phyloP scores from a whole-genome alignment of 257 asterid species.

The Nicotiana attenuata region DNA sequence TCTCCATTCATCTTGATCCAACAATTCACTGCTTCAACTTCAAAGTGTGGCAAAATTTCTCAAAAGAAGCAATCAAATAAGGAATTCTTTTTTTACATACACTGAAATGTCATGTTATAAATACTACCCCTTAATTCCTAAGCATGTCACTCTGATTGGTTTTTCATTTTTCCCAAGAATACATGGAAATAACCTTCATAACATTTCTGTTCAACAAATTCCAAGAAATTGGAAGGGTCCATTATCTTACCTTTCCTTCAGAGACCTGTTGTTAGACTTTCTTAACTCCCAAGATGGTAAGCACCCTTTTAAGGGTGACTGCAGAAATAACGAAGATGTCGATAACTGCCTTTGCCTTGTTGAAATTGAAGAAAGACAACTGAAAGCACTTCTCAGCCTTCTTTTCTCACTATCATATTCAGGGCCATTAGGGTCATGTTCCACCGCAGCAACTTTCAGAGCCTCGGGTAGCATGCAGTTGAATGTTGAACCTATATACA shows the following conservation, averaged over 20 bases:
- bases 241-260: slow-evolving; percentile 44
- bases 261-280: slow-evolving; percentile 47
- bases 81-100: not conserved
- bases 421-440: slow-evolving; percentile 49
- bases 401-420: slow-evolving; percentile 46
- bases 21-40: not conserved
- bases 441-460: slow-evolving; percentile 56
- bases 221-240: slow-evolving; percentile 34
- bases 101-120: slow-evolving; percentile 1
- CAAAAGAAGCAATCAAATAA: not conserved
- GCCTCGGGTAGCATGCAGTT: slow-evolving; percentile 74
- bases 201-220: not conserved
- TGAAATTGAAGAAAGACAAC: slow-evolving; percentile 72
- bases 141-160: not conserved
- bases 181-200: not conserved
- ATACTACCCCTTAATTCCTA: not conserved
- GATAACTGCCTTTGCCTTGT: slow-evolving; percentile 74
- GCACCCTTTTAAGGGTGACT: slow-evolving; percentile 75
- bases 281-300: slow-evolving; percentile 60
- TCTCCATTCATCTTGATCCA: not conserved
- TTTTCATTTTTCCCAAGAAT: not conserved
- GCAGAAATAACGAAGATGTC: slow-evolving; percentile 58
- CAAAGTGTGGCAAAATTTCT: not conserved
- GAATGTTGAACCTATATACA: slow-evolving; percentile 56
- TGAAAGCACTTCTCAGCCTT: slow-evolving; percentile 62